Conservation (phyloP, 1,139 yeast species). For the Pichia inconspicua region DNA sequence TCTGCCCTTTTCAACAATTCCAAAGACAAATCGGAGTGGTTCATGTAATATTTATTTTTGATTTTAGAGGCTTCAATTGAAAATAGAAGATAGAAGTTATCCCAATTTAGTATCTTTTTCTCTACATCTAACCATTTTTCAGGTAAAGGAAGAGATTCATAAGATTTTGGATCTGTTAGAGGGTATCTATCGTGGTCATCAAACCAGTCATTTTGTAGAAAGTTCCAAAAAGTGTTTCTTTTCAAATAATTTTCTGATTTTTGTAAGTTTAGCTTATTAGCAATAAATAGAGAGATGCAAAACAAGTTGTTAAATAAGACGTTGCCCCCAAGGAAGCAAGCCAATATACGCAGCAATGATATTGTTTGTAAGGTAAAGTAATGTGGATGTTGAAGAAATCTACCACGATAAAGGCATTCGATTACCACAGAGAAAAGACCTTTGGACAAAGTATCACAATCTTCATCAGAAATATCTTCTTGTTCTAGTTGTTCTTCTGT, state of each 20-base stretch:
- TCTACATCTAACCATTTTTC: conserved; percentile 14
- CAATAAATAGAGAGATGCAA: conserved; percentile 25
- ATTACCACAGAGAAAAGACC: conserved; percentile 28
- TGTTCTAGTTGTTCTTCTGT: conserved; percentile 22
- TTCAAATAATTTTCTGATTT: conserved; percentile 13
- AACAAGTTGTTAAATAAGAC: conserved; percentile 27
- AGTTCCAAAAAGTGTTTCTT: conserved; percentile 28
- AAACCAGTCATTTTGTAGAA: conserved; percentile 31
- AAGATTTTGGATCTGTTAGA: conserved; percentile 16
- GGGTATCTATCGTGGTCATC: conserved; percentile 27
- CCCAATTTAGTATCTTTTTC: conserved; percentile 17
- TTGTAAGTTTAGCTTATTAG: conserved; percentile 27
- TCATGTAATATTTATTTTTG: conserved; percentile 21
- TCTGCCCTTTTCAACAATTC: conserved; percentile 20
- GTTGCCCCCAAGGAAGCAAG: conserved; percentile 30
- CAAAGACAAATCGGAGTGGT: conserved; percentile 17
- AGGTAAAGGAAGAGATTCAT: conserved; percentile 25
- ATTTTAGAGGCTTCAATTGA: conserved; percentile 16
- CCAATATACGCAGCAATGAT: conserved; percentile 27
- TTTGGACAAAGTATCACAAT: conserved; percentile 26
- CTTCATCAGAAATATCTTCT: conserved; percentile 21
- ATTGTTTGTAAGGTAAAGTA: conserved; percentile 28
- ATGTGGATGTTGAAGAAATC: conserved; percentile 29
- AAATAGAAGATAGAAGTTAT: conserved; percentile 17
- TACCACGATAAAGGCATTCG: conserved; percentile 31